Conservation (phyloP, 495 filamentous ascomycete genomes). For the Sordaria brevicollis region DNA sequence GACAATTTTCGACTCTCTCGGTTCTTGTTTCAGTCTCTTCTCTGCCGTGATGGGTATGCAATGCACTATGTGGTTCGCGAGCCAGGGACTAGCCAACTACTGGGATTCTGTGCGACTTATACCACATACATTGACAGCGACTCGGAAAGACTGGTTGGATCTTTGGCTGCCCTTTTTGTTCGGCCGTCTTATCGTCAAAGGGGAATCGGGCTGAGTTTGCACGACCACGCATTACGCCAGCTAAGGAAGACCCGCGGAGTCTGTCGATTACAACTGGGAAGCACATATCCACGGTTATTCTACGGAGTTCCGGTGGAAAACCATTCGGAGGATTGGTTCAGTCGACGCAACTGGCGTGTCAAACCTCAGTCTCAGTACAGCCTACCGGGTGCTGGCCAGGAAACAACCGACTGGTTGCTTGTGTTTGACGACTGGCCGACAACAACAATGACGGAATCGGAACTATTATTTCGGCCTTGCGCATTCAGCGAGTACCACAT, state of each 20-base stretch:
- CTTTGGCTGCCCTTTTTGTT: constrained; percentile 49
- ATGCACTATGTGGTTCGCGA: constrained; percentile 54
- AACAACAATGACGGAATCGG: constrained; percentile 22
- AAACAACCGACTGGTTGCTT: constrained; percentile 48
- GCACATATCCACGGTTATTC: constrained; percentile 50
- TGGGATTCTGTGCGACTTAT: constrained; percentile 53
- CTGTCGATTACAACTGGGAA: constrained; percentile 46
- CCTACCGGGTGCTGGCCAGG: constrained; percentile 31
- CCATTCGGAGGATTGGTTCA: constrained; percentile 45
- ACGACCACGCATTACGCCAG: constrained; percentile 42
- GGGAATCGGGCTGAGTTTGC: constrained; percentile 47
- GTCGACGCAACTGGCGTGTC: constrained; percentile 45
- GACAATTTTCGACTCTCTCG: constrained; percentile 32
- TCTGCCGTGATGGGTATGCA: constrained; percentile 50
- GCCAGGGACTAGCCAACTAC: constrained; percentile 34
- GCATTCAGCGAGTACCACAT: constrained; percentile 39
- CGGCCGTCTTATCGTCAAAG: constrained; percentile 39
- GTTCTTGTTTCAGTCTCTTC: constrained; percentile 38
- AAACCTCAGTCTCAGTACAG: constrained; percentile 25
- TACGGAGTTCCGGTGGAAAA: constrained; percentile 43
- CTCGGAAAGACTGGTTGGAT: constrained; percentile 45
- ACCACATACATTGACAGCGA: constrained; percentile 43
- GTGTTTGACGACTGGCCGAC: constrained; percentile 41
- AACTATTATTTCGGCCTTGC: constrained; percentile 37
- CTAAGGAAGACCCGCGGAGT: constrained; percentile 45